Conservation (phyloP, 371 early-diverging fungal species). For the Lichtheimia ornata region DNA sequence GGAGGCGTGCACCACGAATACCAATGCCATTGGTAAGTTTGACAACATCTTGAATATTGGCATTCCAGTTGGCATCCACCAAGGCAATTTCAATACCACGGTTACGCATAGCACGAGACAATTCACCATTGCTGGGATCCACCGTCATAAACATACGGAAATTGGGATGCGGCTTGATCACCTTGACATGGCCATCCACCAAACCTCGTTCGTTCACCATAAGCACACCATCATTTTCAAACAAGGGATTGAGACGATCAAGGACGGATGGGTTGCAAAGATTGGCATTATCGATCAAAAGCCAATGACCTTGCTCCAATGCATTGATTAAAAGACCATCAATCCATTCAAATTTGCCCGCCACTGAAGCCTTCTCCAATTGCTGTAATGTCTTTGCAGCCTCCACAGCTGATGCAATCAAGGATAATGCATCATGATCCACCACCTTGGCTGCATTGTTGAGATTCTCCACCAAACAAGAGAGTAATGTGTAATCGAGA, state of each 20-base stretch:
- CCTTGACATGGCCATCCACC: conserved; percentile 78
- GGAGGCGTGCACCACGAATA: conserved; percentile 49
- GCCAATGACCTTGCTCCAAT: conserved; percentile 95
- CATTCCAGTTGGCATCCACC: conserved; percentile 55
- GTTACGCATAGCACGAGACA: conserved; percentile 97
- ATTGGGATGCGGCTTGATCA: conserved; percentile 89
- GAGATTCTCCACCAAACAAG: conserved; percentile 32
- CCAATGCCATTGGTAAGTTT: conserved; percentile 60
- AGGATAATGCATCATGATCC: conserved; percentile 20
- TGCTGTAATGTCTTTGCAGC: conserved; percentile 35
- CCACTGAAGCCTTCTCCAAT: conserved; percentile 58
- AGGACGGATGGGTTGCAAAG: conserved; percentile 94
- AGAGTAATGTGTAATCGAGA: conserved; percentile 39
- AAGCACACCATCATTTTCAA: conserved; percentile 89
- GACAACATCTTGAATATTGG: conserved; percentile 36
- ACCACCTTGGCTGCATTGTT: conserved; percentile 19
- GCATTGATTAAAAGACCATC: conserved; percentile 96
- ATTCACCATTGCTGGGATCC: conserved; percentile 92
- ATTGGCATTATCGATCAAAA: conserved; percentile 99
- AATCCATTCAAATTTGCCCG: conserved; percentile 94
- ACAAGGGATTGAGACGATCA: conserved; percentile 92
- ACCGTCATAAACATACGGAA: conserved; percentile 99
- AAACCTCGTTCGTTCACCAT: conserved; percentile 92
- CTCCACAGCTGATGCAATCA: conserved; percentile 15
- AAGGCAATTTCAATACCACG: conserved; percentile 89